Conservation (phyloP, 495 filamentous ascomycete genomes). For the Staphylotrichum longicolle region DNA sequence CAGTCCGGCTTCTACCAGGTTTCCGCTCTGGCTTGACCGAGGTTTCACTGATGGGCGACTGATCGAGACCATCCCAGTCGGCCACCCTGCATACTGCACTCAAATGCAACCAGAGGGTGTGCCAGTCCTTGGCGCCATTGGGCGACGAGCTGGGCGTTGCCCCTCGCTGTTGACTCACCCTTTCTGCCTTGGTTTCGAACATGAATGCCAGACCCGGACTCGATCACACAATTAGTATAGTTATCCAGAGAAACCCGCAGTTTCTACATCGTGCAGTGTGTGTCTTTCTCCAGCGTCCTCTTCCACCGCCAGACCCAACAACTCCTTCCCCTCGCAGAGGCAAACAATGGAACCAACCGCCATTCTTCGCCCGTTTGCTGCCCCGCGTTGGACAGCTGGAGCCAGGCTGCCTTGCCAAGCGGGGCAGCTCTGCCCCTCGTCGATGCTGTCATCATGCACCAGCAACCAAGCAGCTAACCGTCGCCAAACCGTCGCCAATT, state of each 20-base stretch:
- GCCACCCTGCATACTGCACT: conserved; percentile 13
- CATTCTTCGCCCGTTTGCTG: too few relatives aligned
- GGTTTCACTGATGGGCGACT: conserved; percentile 15
- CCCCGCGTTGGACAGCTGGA: too few relatives aligned
- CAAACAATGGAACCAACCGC: too few relatives aligned
- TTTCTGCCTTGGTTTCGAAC: conserved; percentile 1
- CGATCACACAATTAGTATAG: too few relatives aligned
- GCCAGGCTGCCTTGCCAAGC: conserved; percentile 10
- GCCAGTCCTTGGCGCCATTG: conserved; percentile 8
- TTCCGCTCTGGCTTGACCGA: conserved; percentile 17
- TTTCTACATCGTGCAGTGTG: too few relatives aligned
- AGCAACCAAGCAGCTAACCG: conserved; percentile 10
- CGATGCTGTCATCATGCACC: conserved; percentile 25
- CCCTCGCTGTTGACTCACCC: conserved; percentile 5
- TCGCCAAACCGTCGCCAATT: conserved; percentile 8
- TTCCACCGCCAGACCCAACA: too few relatives aligned
- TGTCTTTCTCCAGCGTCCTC: too few relatives aligned
- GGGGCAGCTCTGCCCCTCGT: conserved; percentile 17
- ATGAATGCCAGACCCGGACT: too few relatives aligned
- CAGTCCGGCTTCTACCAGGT: neutral
- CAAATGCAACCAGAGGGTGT: conserved; percentile 1
- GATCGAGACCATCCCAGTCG: conserved; percentile 9
- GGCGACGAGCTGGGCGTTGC: neutral
- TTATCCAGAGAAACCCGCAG: too few relatives aligned
- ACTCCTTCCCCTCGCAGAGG: too few relatives aligned